Base-by-base conservation (phyloP, 208 protist genomes). In the Trypanosoma boissoni region DNA sequence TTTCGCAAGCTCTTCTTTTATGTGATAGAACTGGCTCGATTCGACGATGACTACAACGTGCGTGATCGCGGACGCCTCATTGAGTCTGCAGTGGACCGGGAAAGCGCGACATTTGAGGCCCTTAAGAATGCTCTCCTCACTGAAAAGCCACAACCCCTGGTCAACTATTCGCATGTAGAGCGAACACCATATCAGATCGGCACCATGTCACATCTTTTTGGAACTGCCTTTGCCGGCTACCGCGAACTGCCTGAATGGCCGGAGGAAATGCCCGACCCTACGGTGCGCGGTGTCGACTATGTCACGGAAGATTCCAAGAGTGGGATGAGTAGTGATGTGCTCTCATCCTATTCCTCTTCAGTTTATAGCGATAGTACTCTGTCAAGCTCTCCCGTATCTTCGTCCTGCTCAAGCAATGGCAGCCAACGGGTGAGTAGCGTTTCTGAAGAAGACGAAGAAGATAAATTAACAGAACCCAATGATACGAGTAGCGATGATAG, bases 11-110 rank as follows among this genome's bases (percentile, higher is more conserved):
- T 92, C 31, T 91, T 82, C 58, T 62, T 78, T 58, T 86, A 89
- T 57, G 68, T 78, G 0, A 51, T 91, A 20, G 77, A 90, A 65
- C 68, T 92, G 2, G 82, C 81, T 21, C 58, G 60, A 26, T 92
- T 82, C 69, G 88, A 95, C 41, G 78, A 87, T 21, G 68, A 91
- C 65, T 89, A 91, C 62, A 55, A 51, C 16, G 80, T 92, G 31
- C 88, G 85, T 18, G 88, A 92, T 23, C 60, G 81, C 50, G 80
- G 68, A 21, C 84, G 88, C 9, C n/a, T 92, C 12, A 44, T 86
- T 16, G 66, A 59, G 9, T 61, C 55, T 50, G 68, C 75, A 1
- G 60, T 84, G 18, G 77, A 91, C 32, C 73, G 83, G 16, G 56
- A 78, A 36, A 73, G 61, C 49, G 63, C 51, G 8, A 49, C 61